These are phyloP conservation scores for Blastocrithidia nonstop DNA, from an alignment of 208 protist species.

Conservation along the genomic window DNA sequence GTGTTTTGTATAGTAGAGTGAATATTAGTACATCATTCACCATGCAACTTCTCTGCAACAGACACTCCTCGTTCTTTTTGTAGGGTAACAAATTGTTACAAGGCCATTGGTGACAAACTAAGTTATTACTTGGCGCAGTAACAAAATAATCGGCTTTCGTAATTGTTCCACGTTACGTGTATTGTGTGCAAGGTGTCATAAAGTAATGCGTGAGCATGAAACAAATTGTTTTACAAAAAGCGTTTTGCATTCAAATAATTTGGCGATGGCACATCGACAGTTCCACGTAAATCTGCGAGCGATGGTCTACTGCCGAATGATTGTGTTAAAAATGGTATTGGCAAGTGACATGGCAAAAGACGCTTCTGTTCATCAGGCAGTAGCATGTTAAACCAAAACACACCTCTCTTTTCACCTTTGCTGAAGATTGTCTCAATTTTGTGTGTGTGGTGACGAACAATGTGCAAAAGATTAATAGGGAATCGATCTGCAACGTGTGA, in stretches of 20 bases:
- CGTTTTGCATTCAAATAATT: conserved; percentile 44
- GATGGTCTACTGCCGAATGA: conserved; percentile 14
- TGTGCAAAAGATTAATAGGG: conserved; percentile 46
- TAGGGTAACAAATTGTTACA: conserved; percentile 47
- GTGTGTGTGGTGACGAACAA: conserved; percentile 56
- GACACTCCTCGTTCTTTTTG: conserved; percentile 39
- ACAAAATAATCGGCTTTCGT: conserved; percentile 39
- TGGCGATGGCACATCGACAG: conserved; percentile 67
- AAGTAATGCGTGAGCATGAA: conserved; percentile 74
- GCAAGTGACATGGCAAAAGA: conserved; percentile 23
- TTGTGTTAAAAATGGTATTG: no score
- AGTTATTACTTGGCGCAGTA: no score
- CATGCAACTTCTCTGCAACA: conserved; percentile 64
- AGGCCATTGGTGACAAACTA: conserved; percentile 29
- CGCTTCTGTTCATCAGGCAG: conserved; percentile 40
- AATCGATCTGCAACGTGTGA: conserved; percentile 55
- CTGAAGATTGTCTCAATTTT: conserved; percentile 74
- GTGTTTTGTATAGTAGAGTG: conserved; percentile 88
- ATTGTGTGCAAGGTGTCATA: conserved; percentile 67
- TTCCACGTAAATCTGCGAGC: conserved; percentile 41
- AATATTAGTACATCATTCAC: conserved; percentile 86
- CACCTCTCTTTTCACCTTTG: conserved; percentile 52
- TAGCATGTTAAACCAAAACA: conserved; percentile 61
- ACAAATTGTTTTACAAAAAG: conserved; percentile 76
- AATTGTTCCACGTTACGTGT: conserved; percentile 65